phyloP scores from a whole-genome alignment of 345 rosid genomes.

The Erodium maritimum region DNA sequence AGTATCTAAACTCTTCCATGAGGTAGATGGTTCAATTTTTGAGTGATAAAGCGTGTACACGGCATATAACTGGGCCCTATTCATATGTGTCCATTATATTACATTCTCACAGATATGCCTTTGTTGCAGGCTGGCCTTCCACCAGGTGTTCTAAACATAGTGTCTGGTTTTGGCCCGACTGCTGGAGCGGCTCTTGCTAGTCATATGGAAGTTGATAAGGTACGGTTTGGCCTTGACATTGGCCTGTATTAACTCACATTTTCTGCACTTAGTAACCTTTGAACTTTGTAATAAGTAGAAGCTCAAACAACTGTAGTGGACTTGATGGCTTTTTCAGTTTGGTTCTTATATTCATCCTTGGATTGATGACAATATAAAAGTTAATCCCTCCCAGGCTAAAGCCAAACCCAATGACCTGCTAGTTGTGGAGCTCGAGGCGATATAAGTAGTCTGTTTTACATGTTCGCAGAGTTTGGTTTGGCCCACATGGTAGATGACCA shows the following conservation, averaged over 20 bases:
- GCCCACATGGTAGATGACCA: too few species aligned
- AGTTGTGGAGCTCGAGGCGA: too few species aligned
- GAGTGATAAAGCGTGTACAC: too few species aligned
- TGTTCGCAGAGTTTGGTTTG: too few species aligned
- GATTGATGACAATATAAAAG: too few species aligned
- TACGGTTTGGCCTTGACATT: slow-evolving; percentile 9
- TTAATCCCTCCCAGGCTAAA: too few species aligned
- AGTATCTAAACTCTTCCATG: slow-evolving; percentile 50
- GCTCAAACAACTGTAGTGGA: not conserved
- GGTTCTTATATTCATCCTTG: not conserved
- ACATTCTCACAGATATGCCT: not conserved
- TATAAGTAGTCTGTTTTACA: too few species aligned
- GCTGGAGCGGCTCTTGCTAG: slow-evolving; percentile 88
- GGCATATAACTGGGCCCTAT: not conserved
- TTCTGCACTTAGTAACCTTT: not conserved
- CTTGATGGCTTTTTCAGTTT: not conserved
- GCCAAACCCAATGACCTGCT: too few species aligned
- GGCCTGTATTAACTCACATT: not conserved
- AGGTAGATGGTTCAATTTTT: slow-evolving; percentile 31
- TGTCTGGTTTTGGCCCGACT: slow-evolving; percentile 78
- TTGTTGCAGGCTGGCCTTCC: slow-evolving; percentile 80
- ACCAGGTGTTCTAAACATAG: slow-evolving; percentile 72
- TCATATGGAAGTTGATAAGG: slow-evolving; percentile 95
- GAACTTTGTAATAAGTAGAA: too few species aligned
- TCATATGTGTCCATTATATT: slow-evolving; percentile 1